These are phyloP conservation scores for Rhododendron henanense DNA, from an alignment of 148 eudicot genomes.

Conservation along the genomic window DNA sequence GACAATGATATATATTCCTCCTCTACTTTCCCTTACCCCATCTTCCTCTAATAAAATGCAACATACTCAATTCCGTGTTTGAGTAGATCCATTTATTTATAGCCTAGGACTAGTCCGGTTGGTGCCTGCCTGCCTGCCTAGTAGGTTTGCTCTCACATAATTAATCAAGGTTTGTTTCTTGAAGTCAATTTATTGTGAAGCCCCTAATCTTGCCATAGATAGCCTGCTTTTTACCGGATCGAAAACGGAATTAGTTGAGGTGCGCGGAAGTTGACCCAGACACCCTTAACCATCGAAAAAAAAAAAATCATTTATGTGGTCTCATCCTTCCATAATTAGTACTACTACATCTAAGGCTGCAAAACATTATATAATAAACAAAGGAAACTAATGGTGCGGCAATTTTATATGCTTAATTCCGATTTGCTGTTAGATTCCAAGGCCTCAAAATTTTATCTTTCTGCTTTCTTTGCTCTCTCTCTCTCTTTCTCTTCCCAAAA, in stretches of 20 bases:
- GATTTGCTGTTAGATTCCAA: constrained; percentile 22
- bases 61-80: constrained; percentile 13
- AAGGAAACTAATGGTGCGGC: not conserved
- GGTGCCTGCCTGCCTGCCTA: not conserved
- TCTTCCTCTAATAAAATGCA: constrained; percentile 13
- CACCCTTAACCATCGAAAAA: not conserved
- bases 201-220: too few species aligned
- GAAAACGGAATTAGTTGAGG: not conserved
- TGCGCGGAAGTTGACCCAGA: too few species aligned
- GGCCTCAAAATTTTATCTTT: not conserved
- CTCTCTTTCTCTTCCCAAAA: not conserved
- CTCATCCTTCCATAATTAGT: not conserved
- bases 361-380: not conserved
- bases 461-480: not conserved
- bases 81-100: constrained; percentile 25
- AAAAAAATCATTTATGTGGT: not conserved
- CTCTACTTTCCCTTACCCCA: not conserved
- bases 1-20: constrained; percentile 13
- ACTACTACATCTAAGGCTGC: constrained; percentile 1
- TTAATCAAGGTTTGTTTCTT: not conserved
- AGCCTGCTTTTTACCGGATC: not conserved
- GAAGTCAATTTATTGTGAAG: not conserved
- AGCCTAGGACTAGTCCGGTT: not conserved
- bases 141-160: not conserved
- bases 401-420: constrained; percentile 2